phyloP scores from a whole-genome alignment of 352 stramenopile genomes.

The Phytophthora meadii region DNA sequence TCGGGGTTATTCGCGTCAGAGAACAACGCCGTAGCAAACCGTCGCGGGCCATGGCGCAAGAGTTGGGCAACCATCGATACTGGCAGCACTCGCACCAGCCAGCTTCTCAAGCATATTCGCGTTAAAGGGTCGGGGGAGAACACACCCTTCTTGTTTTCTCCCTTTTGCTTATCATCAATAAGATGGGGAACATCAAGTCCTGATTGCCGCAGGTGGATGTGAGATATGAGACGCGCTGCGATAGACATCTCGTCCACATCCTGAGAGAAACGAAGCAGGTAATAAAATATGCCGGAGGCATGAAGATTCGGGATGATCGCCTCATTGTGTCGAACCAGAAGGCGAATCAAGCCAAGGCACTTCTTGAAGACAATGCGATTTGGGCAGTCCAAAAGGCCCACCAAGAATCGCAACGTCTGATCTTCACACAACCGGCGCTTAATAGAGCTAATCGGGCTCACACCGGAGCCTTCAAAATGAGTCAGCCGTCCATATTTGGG shows the following conservation, averaged over 20 bases:
- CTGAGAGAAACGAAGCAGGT: constrained; percentile 79
- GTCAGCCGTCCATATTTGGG: constrained; percentile 82
- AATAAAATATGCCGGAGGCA: constrained; percentile 88
- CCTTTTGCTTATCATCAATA: constrained; percentile 77
- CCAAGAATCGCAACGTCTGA: constrained; percentile 81
- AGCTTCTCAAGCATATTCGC: constrained; percentile 84
- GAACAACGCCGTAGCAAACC: constrained; percentile 83
- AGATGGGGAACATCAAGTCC: constrained; percentile 63
- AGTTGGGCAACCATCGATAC: constrained; percentile 89
- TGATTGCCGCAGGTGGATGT: constrained; percentile 86
- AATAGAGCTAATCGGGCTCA: constrained; percentile 81
- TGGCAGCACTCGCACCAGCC: constrained; percentile 82
- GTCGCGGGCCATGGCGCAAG: constrained; percentile 74
- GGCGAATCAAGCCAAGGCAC: constrained; percentile 77
- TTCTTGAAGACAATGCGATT: constrained; percentile 90
- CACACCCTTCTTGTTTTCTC: constrained; percentile 83
- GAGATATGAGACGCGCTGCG: constrained; percentile 76
- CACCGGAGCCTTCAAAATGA: constrained; percentile 81
- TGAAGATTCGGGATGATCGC: constrained; percentile 85
- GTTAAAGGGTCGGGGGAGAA: constrained; percentile 84
- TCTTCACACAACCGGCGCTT: constrained; percentile 81
- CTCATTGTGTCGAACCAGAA: constrained; percentile 87
- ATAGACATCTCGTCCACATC: constrained; percentile 88
- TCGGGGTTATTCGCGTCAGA: constrained; percentile 87
- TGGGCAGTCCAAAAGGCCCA: constrained; percentile 79